phyloP scores from a whole-genome alignment of 2,329 filamentous ascomycete species.

The Fonsecaea pugnacius region DNA sequence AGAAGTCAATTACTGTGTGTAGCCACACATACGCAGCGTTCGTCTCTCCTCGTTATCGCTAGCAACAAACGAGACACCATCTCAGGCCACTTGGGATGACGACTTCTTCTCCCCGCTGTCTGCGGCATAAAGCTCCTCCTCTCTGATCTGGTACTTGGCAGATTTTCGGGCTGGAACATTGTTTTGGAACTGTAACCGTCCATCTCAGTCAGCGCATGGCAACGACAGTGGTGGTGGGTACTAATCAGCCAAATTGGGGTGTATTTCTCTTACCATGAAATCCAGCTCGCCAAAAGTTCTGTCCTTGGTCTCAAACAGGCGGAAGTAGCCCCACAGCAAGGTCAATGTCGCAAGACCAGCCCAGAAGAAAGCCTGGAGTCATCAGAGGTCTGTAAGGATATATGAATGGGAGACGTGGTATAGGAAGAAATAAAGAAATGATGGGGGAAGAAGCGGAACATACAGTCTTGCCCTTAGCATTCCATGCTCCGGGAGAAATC shows the following conservation, averaged over 20 bases:
- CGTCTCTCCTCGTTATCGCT: background rate
- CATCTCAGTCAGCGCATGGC: background rate
- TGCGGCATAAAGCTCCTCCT: conserved; percentile 24
- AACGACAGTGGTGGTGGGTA: no score
- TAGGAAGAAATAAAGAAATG: background rate
- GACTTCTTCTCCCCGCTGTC: conserved; percentile 7
- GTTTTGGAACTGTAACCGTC: conserved; percentile 41
- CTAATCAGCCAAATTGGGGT: no score
- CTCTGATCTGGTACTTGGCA: conserved; percentile 20
- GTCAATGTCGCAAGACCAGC: conserved; percentile 42
- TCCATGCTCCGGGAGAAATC: conserved; percentile 42
- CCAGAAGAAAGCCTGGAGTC: conserved; percentile 21
- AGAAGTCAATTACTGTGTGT: no score
- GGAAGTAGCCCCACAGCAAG: conserved; percentile 49
- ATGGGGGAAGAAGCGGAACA: background rate
- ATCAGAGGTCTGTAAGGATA: background rate
- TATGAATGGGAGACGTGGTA: background rate
- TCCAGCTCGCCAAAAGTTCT: conserved; percentile 48
- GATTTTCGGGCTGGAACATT: conserved; percentile 44
- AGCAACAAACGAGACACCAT: background rate
- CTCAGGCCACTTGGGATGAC: background rate
- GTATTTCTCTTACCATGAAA: conserved; percentile 37
- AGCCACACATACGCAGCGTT: background rate
- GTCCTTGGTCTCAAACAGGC: conserved; percentile 47
- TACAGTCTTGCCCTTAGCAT: conserved; percentile 41